phyloP scores from a whole-genome alignment of 192 early-diverging fungal genomes.

The Coemansia sp. region DNA sequence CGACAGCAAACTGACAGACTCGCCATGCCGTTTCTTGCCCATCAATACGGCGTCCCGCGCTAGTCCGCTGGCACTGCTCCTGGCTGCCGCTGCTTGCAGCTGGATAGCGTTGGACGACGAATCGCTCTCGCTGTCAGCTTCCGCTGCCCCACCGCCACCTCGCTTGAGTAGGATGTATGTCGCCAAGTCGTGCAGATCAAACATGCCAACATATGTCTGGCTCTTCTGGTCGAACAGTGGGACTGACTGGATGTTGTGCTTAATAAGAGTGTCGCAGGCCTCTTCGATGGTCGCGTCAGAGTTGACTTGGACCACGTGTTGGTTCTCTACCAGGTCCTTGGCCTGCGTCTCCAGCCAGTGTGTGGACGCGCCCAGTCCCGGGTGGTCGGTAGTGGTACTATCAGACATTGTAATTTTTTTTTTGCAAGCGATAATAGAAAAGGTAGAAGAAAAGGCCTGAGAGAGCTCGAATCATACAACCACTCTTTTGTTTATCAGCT shows the following conservation, averaged over 20 bases:
- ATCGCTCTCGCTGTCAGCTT: not conserved
- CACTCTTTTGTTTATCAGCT: not conserved
- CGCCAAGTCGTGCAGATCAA: slow-evolving; percentile 81
- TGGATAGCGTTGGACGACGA: not conserved
- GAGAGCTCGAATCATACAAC: not conserved
- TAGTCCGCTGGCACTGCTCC: not conserved
- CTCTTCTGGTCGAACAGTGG: slow-evolving; percentile 67
- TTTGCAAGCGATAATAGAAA: not conserved
- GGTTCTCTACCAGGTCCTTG: slow-evolving; percentile 57
- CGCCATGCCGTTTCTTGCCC: not conserved
- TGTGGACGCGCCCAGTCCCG: slow-evolving; percentile 33
- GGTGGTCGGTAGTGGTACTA: slow-evolving; percentile 3
- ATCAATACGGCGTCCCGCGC: not conserved
- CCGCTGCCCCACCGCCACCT: not conserved
- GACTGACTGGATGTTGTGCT: slow-evolving; percentile 74
- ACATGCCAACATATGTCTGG: slow-evolving; percentile 75
- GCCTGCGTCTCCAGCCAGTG: slow-evolving; percentile 71
- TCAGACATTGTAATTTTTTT: slow-evolving; percentile 4
- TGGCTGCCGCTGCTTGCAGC: slow-evolving; percentile 5
- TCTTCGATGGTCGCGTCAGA: slow-evolving; percentile 60
- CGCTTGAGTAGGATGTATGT: slow-evolving; percentile 65
- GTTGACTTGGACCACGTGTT: slow-evolving; percentile 66
- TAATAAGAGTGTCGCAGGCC: slow-evolving; percentile 68
- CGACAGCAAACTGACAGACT: slow-evolving; percentile 16
- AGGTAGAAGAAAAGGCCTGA: not conserved